These are phyloP conservation scores for Fusarium poae DNA, from an alignment of 2,329 filamentous ascomycete species.

Conservation along the genomic window DNA sequence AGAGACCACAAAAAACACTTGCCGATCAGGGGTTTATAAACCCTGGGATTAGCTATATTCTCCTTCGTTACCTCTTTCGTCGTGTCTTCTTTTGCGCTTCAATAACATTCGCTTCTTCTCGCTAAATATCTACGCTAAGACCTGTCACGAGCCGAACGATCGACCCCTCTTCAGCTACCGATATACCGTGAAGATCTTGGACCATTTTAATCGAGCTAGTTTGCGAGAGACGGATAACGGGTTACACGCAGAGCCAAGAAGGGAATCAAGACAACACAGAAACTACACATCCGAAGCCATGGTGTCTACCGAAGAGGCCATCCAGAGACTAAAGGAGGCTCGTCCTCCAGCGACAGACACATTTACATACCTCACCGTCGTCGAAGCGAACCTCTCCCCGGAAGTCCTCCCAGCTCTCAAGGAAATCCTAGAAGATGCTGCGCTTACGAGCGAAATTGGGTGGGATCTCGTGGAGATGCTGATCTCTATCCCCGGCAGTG, in stretches of 20 bases:
- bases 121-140: background rate
- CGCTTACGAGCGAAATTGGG: slow-evolving; percentile 80
- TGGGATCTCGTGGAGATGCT: slow-evolving; percentile 87
- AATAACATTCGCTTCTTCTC: slow-evolving; percentile 9
- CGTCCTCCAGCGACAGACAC: slow-evolving; percentile 70
- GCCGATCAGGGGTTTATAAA: slow-evolving; percentile 15
- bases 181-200: slow-evolving; percentile 12
- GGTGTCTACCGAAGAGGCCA: slow-evolving; percentile 56
- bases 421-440: slow-evolving; percentile 75
- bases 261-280: background rate
- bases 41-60: background rate
- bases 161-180: slow-evolving; percentile 34
- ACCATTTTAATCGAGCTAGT: slow-evolving; percentile 12
- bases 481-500: slow-evolving; percentile 75
- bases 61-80: background rate
- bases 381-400: slow-evolving; percentile 78
- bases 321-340: slow-evolving; percentile 63
- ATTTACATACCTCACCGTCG: slow-evolving; percentile 82
- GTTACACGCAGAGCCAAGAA: background rate
- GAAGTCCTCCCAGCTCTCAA: slow-evolving; percentile 76
- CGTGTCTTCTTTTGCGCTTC: background rate
- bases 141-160: slow-evolving; percentile 14
- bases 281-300: slow-evolving; percentile 38
- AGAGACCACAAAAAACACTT: slow-evolving; percentile 35
- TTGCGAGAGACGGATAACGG: slow-evolving; percentile 12